These are phyloP conservation scores for Salix udensis DNA, from an alignment of 345 rosid genomes.

Conservation along the genomic window DNA sequence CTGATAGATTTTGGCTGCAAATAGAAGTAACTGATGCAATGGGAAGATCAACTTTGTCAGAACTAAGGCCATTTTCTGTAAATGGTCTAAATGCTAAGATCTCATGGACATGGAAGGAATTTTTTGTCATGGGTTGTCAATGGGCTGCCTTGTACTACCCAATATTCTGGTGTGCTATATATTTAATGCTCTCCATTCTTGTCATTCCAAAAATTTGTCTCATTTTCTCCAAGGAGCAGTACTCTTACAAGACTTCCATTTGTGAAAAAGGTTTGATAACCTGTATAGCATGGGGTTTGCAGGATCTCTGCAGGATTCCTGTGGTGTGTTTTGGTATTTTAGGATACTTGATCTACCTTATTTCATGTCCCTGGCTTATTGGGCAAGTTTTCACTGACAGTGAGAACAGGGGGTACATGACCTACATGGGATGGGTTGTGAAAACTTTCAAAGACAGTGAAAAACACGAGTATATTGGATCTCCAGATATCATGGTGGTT, in stretches of 20 bases:
- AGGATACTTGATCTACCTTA: slow-evolving; percentile 58
- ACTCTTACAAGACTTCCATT: slow-evolving; percentile 46
- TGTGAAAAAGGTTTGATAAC: slow-evolving; percentile 44
- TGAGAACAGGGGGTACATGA: slow-evolving; percentile 63
- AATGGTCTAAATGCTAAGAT: slow-evolving; percentile 56
- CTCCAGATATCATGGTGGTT: slow-evolving; percentile 77
- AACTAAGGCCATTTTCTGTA: slow-evolving; percentile 73
- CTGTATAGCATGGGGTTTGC: slow-evolving; percentile 56
- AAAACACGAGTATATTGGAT: slow-evolving; percentile 56
- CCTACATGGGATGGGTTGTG: slow-evolving; percentile 79
- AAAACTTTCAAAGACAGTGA: slow-evolving; percentile 23
- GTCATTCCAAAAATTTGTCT: slow-evolving; percentile 56
- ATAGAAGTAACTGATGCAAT: slow-evolving; percentile 58
- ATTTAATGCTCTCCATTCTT: slow-evolving; percentile 41
- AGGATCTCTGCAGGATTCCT: slow-evolving; percentile 63
- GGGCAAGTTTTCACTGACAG: slow-evolving; percentile 65
- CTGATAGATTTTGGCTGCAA: slow-evolving; percentile 85
- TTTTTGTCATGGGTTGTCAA: slow-evolving; percentile 78
- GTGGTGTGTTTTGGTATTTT: slow-evolving; percentile 60
- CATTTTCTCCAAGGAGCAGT: slow-evolving; percentile 46
- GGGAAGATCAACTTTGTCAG: slow-evolving; percentile 56
- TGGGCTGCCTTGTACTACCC: slow-evolving; percentile 76
- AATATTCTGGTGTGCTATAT: slow-evolving; percentile 52
- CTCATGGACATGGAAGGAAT: slow-evolving; percentile 94
- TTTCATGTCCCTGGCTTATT: slow-evolving; percentile 68